A percentile compares a stretch with the other conserved stretches of the same genome.
phyloP scores from a whole-genome alignment of 176 grass and related monocot species.

The Cenchrus purpureus region DNA sequence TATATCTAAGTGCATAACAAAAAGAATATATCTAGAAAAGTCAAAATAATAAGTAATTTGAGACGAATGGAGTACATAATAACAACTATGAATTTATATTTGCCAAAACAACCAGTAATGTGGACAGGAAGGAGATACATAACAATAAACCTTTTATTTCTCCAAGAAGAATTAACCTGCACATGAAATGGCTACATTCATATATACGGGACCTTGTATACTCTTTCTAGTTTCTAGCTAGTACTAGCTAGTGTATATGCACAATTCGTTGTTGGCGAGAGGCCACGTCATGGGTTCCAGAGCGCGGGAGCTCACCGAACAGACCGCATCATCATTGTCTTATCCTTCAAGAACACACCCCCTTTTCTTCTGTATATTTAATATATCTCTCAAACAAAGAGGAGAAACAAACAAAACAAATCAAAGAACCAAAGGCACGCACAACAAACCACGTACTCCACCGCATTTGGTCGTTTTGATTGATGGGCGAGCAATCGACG shows the following conservation, averaged over 20 bases:
- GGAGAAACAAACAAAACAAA: not conserved
- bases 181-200: not conserved
- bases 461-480: too few relatives aligned
- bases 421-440: not conserved
- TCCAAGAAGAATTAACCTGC: not conserved
- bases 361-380: not conserved
- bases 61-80: too few relatives aligned
- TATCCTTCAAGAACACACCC: slow-evolving; percentile 41
- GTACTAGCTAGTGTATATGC: not conserved
- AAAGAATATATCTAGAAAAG: too few relatives aligned
- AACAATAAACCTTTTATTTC: too few relatives aligned
- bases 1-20: too few relatives aligned
- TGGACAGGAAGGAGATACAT: too few relatives aligned
- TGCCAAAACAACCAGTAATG: too few relatives aligned
- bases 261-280: slow-evolving; percentile 4
- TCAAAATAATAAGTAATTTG: too few relatives aligned
- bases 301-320: not conserved
- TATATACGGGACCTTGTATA: not conserved
- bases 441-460: not conserved
- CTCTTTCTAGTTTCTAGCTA: too few relatives aligned
- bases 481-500: too few relatives aligned
- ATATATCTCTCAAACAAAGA: not conserved
- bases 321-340: slow-evolving; percentile 38
- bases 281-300: slow-evolving; percentile 18
- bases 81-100: too few relatives aligned